Evolutionary conservation across 495 filamentous ascomycete species (phyloP).

Genomic region (Aspergillus ostianus): DNA sequence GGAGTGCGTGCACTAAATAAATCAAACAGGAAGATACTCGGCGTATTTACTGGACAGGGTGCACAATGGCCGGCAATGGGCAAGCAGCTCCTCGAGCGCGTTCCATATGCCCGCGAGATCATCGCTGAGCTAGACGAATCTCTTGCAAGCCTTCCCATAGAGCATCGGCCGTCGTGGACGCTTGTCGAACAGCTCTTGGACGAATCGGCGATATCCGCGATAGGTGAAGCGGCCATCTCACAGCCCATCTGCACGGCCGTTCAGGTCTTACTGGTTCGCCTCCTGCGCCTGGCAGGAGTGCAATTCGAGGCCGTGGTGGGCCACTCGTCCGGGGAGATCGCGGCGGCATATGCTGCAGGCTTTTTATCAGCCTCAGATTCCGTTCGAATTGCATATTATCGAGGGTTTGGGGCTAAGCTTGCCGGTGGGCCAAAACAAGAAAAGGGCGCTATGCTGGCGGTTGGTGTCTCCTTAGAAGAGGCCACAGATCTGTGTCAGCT

Average conservation of each 20-base stretch:
- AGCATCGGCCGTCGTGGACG: constrained; percentile 9
- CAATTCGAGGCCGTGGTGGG: constrained; percentile 39
- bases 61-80: constrained; percentile 37
- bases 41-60: constrained; percentile 40
- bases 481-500: constrained; percentile 40
- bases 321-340: constrained; percentile 60
- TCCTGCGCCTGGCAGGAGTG: constrained; percentile 22
- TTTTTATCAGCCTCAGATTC: constrained; percentile 36
- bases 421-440: neutral
- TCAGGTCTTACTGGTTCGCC: constrained; percentile 22
- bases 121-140: constrained; percentile 33
- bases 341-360: constrained; percentile 54
- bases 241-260: constrained; percentile 24
- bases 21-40: constrained; percentile 26
- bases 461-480: constrained; percentile 44
- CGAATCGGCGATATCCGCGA: neutral
- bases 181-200: constrained; percentile 9
- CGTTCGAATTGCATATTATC: constrained; percentile 26
- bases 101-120: constrained; percentile 3
- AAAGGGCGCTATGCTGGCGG: constrained; percentile 57
- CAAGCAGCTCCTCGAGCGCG: constrained; percentile 16
- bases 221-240: constrained; percentile 4
- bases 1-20: constrained; percentile 50
- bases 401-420: constrained; percentile 8
- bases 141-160: constrained; percentile 3